Evolutionary conservation across 1,139 yeast species (phyloP), one percentile per base, ranked within the genome.

Genomic region (Martiniozyma asiatica): DNA sequence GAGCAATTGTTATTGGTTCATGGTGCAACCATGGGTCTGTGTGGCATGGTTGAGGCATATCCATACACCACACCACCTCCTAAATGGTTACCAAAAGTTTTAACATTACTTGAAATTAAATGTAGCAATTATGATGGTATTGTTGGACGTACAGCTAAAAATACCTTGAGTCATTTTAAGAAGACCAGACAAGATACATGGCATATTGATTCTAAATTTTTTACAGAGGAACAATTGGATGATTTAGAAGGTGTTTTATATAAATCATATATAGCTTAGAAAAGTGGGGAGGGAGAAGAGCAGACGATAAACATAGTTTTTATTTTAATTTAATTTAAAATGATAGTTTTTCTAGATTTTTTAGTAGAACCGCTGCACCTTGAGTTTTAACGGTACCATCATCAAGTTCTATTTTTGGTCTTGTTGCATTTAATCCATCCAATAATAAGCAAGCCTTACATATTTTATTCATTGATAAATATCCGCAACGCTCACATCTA

Each of bases 121-220:
- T 68, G 79, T 7, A 71, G 82, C 5, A 70, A 75, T 6, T 66
- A 76, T 20, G 73, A 75, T 6, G 96, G 96, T 4, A 56, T 76
- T 35, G 73, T 82, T 22, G 95, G 95, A 1, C 72, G 77, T 39
- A 70, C 95, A 1, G 94, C 94, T 6, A 89, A 89, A 54, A 74
- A 76, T 20, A 68, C 73, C 1, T 63, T 92, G 30, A 78, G 94
- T 36, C 78, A 74, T 39, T 92, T 89, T 57, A 89, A 87, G 52
- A 87, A 85, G 58, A 77, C 84, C 5, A 70, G 98, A 43, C 94
- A 87, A 35, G 98, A 92, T 48, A 84, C 96, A 0, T 92, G 99
- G 99, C 94, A 81, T 44, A 68, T 84, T 39, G 98, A 92, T 51
- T 69, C 81, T 37, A 65, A 65, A 44, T 73, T 72, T 6, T 92